Base-by-base conservation (phyloP, 169 alveolate genomes). In the Plasmodium vinckei region DNA sequence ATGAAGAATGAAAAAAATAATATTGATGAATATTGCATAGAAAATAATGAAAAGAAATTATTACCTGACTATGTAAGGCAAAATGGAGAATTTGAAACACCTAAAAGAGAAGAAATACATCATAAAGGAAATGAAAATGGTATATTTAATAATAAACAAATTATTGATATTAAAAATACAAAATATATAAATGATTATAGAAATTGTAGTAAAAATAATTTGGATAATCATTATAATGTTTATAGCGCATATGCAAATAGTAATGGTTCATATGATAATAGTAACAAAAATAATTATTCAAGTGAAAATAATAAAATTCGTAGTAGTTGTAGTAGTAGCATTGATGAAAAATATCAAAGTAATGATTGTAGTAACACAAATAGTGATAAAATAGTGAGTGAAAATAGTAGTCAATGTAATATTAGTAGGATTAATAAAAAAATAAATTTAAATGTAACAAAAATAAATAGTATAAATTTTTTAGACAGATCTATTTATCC, bases 401-500 rank as follows among this genome's bases (percentile, higher is more conserved):
- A 33, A 33, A 33, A 33, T 33, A 15, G 54, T 12, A 1, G 15
- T 15, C 46, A 10, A 17, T n/a, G 53, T 5, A 51, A 12, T 15
- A 12, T 1, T 15, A 13, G 59, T 21, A 51, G 3, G 0, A 51
- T 0, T 5, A 12, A 12, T 51, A 15, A 21, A 51, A 51, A 6
- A 15, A 51, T 12, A 51, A 0, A 51, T 3, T 15, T 51, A 17
- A 64, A 33, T 67, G 21, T 39, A 1, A 57, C 33, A 1, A 9
- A 49, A 19, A 54, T 77, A 13, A 64, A 44, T 9, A 25, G 10
- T 44, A 63, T 77, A 63, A 77, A 77, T 42, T 77, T 77, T 42
- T 42, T 77, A 9, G 65, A 77, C 33, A 33, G 47, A n/a, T 12
- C 49, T 33, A 12, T 68, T 56, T 77, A 77, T 23, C 88, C 88